These are phyloP conservation scores for Salix arbutifolia DNA, from an alignment of 345 rosid species.

Conservation along the genomic window DNA sequence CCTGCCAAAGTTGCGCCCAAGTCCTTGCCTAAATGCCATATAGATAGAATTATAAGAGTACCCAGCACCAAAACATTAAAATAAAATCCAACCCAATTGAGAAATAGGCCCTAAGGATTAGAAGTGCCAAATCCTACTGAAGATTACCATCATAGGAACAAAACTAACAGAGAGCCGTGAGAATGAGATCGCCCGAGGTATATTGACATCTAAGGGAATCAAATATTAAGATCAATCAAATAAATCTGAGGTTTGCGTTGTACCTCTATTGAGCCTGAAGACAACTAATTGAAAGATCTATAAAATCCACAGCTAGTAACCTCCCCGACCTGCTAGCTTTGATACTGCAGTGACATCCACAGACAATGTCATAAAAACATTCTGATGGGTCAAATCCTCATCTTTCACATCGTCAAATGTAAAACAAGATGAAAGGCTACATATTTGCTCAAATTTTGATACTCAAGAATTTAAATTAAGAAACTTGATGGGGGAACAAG, in stretches of 20 bases:
- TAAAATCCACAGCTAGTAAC: conserved; percentile 52
- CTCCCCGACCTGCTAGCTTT: conserved; percentile 65
- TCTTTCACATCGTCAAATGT: conserved; percentile 22
- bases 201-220: neutral
- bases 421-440: conserved; percentile 1
- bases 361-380: conserved; percentile 47
- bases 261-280: conserved; percentile 64
- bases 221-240: neutral
- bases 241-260: conserved; percentile 25
- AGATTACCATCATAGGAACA: neutral
- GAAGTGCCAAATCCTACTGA: neutral
- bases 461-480: neutral
- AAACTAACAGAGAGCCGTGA: neutral
- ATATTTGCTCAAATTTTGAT: neutral
- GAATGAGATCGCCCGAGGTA: neutral
- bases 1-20: neutral
- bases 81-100: neutral
- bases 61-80: neutral
- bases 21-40: neutral
- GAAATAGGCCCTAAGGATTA: neutral
- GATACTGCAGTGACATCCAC: conserved; percentile 70
- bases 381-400: conserved; percentile 25
- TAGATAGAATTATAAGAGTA: neutral
- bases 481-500: neutral
- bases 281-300: conserved; percentile 56